phyloP scores from a whole-genome alignment of 2,329 filamentous ascomycete genomes.

The Acrocalymma vagum region DNA sequence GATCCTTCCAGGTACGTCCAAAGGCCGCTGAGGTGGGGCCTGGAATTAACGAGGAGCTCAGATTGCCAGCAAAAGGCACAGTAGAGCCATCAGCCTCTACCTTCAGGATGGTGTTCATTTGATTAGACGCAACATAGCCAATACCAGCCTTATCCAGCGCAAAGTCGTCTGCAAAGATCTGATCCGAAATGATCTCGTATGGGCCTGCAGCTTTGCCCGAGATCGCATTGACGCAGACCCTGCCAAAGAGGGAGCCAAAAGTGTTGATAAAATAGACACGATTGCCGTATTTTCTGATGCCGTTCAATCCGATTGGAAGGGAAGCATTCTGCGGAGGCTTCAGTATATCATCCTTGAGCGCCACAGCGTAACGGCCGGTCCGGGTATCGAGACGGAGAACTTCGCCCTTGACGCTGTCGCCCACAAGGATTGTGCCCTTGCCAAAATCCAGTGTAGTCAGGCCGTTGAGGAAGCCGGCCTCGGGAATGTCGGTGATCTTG shows the following conservation, averaged over 20 bases:
- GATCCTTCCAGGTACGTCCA: neutral
- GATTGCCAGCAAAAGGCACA: constrained; percentile 11
- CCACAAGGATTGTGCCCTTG: constrained; percentile 14
- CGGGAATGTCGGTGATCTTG: constrained; percentile 13
- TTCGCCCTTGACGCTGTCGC: constrained; percentile 14
- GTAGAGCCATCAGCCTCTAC: constrained; percentile 12
- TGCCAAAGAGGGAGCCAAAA: too few relatives aligned
- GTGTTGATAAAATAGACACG: constrained; percentile 14
- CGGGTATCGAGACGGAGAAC: constrained; percentile 13
- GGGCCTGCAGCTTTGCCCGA: constrained; percentile 11
- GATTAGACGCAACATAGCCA: constrained; percentile 12
- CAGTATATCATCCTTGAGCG: constrained; percentile 15
- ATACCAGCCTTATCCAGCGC: constrained; percentile 7
- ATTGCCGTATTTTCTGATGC: constrained; percentile 14
- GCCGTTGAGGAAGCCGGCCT: constrained; percentile 15
- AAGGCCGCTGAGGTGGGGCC: constrained; percentile 12
- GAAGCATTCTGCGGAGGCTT: constrained; percentile 10
- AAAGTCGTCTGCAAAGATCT: constrained; percentile 16
- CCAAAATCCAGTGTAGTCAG: constrained; percentile 8
- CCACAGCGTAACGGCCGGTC: constrained; percentile 10
- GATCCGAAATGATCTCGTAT: constrained; percentile 6
- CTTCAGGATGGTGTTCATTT: constrained; percentile 17
- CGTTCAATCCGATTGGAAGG: constrained; percentile 16
- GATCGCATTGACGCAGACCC: too few relatives aligned
- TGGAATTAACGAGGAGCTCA: constrained; percentile 9